phyloP scores from a whole-genome alignment of 306 rosid species.

The Castanea mollissima region DNA sequence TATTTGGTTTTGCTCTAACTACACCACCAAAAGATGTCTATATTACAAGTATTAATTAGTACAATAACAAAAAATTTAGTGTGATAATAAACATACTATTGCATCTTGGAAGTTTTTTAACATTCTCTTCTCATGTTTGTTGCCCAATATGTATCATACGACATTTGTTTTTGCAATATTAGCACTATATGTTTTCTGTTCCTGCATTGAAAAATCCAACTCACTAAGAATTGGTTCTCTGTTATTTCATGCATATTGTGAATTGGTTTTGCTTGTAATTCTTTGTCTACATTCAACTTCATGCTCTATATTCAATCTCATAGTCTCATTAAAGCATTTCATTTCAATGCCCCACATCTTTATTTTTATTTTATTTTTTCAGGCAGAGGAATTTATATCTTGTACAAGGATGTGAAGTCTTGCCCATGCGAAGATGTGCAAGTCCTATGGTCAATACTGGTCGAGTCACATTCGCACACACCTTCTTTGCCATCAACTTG shows the following conservation, averaged over 20 bases:
- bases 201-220: background rate
- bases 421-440: slow-evolving; percentile 79
- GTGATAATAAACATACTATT: no score
- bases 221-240: background rate
- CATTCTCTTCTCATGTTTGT: background rate
- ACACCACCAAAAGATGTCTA: no score
- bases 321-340: background rate
- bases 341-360: background rate
- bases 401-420: slow-evolving; percentile 74
- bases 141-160: background rate
- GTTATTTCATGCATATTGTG: background rate
- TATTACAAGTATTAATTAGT: no score
- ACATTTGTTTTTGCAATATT: background rate
- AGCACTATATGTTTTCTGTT: background rate
- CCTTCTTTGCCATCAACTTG: slow-evolving; percentile 37
- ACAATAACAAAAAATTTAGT: no score
- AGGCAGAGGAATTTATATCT: slow-evolving; percentile 64
- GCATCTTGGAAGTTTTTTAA: background rate
- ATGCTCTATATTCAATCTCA: background rate
- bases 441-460: slow-evolving; percentile 71
- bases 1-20: background rate
- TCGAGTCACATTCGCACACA: slow-evolving; percentile 44
- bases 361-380: background rate
- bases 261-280: background rate
- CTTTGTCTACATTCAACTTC: background rate